These are phyloP conservation scores for Geotrichum europaeum DNA, from an alignment of 1,139 yeast species.

Conservation along the genomic window DNA sequence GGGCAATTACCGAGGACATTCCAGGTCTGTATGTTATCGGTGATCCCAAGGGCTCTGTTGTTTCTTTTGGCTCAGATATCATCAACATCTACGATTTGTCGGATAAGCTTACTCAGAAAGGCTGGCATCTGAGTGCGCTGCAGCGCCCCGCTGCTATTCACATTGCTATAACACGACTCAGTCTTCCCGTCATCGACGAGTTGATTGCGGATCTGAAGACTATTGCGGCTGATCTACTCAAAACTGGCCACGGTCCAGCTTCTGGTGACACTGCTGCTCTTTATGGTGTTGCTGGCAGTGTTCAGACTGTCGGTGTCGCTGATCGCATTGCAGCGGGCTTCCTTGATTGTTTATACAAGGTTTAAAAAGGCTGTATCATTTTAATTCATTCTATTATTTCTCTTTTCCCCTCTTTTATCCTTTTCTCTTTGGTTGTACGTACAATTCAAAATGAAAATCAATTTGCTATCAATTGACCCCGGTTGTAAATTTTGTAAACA, in stretches of 20 bases:
- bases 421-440: neutral
- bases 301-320: conserved; percentile 79
- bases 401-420: neutral
- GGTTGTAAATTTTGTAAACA: too few species aligned
- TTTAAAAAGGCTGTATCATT: conserved; percentile 18
- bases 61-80: conserved; percentile 58
- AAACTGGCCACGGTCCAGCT: conserved; percentile 25
- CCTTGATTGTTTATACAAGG: conserved; percentile 68
- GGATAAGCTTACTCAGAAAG: conserved; percentile 58
- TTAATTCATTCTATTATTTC: neutral
- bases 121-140: conserved; percentile 86
- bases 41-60: conserved; percentile 76
- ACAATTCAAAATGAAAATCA: neutral
- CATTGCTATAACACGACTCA: conserved; percentile 74
- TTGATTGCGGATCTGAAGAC: conserved; percentile 52
- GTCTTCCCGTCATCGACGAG: conserved; percentile 57
- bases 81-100: conserved; percentile 71
- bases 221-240: conserved; percentile 42
- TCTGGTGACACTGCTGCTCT: conserved; percentile 65
- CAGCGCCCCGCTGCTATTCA: conserved; percentile 91
- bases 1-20: conserved; percentile 42
- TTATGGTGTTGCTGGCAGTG: conserved; percentile 88
- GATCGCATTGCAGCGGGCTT: conserved; percentile 72
- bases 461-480: too few species aligned
- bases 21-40: conserved; percentile 66